A percentile compares a stretch with the other conserved stretches of the same genome.
Evolutionary conservation across 805 yeast genomes (phyloP).

Genomic region (Myxozyma neotropica): DNA sequence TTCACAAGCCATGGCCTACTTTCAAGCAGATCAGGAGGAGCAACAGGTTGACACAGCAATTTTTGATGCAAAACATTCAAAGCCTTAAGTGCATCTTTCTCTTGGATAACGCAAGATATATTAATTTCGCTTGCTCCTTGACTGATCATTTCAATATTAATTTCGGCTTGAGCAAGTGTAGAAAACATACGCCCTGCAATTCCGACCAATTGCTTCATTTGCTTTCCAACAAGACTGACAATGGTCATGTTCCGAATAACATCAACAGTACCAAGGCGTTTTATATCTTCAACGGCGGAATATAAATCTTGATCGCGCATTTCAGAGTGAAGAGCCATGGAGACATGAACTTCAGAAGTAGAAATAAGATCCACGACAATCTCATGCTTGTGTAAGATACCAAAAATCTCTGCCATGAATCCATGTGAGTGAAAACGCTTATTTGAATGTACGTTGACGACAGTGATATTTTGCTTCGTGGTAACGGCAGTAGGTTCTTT

Average conservation of each 20-base stretch:
- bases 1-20: conserved; percentile 30
- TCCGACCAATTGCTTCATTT: conserved; percentile 95
- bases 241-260: conserved; percentile 85
- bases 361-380: conserved; percentile 94
- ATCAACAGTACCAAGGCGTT: conserved; percentile 84
- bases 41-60: conserved; percentile 47
- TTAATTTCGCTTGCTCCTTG: conserved; percentile 99
- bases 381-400: conserved; percentile 78
- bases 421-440: conserved; percentile 93
- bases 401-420: conserved; percentile 86
- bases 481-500: conserved; percentile 88
- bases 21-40: conserved; percentile 26
- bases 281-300: conserved; percentile 75
- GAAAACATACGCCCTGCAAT: conserved; percentile 97
- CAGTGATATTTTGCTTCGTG: conserved; percentile 88
- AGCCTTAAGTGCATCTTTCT: conserved; percentile 80
- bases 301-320: conserved; percentile 56
- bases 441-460: conserved; percentile 90
- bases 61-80: conserved; percentile 80
- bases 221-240: conserved; percentile 92
- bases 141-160: conserved; percentile 96
- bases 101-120: conserved; percentile 91
- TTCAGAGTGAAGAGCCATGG: conserved; percentile 89
- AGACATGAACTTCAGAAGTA: conserved; percentile 96
- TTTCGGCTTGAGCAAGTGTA: conserved; percentile 84